Evolutionary conservation across 169 alveolate genomes (phyloP), one percentile per base, ranked within the genome.

Genomic region (Theileria annulata): DNA sequence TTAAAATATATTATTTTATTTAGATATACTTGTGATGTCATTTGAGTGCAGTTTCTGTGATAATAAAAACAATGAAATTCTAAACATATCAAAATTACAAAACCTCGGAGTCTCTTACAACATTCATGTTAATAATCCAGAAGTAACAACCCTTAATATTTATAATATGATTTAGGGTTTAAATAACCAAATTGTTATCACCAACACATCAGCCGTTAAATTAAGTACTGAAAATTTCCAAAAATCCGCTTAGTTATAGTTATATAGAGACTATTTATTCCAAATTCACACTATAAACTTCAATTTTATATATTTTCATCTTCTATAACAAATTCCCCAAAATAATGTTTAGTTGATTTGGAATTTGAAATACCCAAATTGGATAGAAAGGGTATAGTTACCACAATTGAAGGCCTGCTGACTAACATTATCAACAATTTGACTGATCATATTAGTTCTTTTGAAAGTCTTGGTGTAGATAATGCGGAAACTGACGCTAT

Each of bases 31-130:
- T 5, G 72, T 95, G 31, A 95, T 95, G 89, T 93, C 98, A 12
- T 97, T 97, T 87, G 95, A 93, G 27, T 97, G 99, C 70, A 95
- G 91, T 56, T 87, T 93, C 47, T 97, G 99, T 81, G 98, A 98
- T 17, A 94, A 88, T 82, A 90, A 87, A 71, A 95, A 96, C 87
- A 96, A 88, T 77, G 98, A 96, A 75, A 95, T 96, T 2, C 96
- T 95, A 87, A 94, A 94, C 74, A 98, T 97, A 33, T 97, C 97
- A 28, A 87, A 92, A 49, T 85, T 97, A 54, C 95, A 95, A 71
- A 98, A 96, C 25, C 92, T 94, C 62, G 99, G 99, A 10, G 86
- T 93, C 31, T 92, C 86, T 77, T 88, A 95, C 69, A 85, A 70
- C 33, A 87, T 95, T 49, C 85, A 86, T n/a, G 97, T 96, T 15